These are phyloP conservation scores for Plectosphaerella cucumerina DNA, from an alignment of 2,329 filamentous ascomycete species.

Conservation along the genomic window DNA sequence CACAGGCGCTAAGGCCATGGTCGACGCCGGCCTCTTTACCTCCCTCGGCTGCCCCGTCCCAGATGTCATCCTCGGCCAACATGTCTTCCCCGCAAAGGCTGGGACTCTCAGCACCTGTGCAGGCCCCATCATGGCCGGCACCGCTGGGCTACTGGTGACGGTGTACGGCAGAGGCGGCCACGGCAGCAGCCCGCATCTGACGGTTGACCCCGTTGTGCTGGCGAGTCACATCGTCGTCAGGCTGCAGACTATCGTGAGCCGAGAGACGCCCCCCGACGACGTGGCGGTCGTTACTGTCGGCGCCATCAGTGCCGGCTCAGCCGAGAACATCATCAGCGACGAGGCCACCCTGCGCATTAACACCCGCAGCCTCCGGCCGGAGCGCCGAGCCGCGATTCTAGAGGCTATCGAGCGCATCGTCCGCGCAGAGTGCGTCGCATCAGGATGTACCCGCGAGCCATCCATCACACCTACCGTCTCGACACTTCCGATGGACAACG, in stretches of 20 bases:
- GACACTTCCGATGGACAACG: too few relatives aligned
- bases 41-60: constrained; percentile 21
- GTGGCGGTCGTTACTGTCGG: constrained; percentile 39
- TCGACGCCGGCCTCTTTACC: constrained; percentile 30
- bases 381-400: constrained; percentile 27
- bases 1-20: constrained; percentile 47
- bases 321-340: constrained; percentile 41
- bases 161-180: too few relatives aligned
- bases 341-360: constrained; percentile 33
- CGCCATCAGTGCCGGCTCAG: constrained; percentile 34
- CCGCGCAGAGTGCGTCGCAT: constrained; percentile 40
- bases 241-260: constrained; percentile 25
- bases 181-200: constrained; percentile 26
- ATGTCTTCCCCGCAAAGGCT: constrained; percentile 23
- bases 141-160: too few relatives aligned
- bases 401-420: constrained; percentile 37
- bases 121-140: too few relatives aligned
- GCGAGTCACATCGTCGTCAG: constrained; percentile 33
- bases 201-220: constrained; percentile 42
- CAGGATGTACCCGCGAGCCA: too few relatives aligned
- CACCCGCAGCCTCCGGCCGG: constrained; percentile 27
- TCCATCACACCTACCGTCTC: too few relatives aligned
- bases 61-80: constrained; percentile 30
- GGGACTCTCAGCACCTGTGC: constrained; percentile 16
- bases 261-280: constrained; percentile 28